Percentiles rank a stretch among this genome's conserved stretches.
Evolutionary conservation across 768 basidiomycete genomes (phyloP).

Genomic region (Cyclocybe cylindracea): DNA sequence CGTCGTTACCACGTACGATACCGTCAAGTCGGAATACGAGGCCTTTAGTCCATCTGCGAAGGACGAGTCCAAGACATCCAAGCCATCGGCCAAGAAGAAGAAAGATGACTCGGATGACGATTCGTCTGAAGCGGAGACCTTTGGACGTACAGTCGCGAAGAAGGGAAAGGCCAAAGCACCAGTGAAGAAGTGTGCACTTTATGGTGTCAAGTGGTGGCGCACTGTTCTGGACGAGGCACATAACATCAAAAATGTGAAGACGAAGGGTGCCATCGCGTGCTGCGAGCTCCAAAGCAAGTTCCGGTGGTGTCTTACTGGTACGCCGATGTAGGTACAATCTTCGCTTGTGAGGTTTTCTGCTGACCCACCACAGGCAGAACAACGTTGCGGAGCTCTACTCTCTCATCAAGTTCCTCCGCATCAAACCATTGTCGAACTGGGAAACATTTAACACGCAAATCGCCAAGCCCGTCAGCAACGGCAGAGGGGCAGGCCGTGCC

Average conservation of each 20-base stretch:
- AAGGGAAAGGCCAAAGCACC: slow-evolving; percentile 43
- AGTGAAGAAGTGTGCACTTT: slow-evolving; percentile 67
- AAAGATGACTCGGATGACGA: slow-evolving; percentile 36
- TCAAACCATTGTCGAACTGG: slow-evolving; percentile 82
- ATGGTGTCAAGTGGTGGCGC: slow-evolving; percentile 79
- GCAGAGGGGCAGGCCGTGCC: slow-evolving; percentile 56
- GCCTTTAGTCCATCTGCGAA: slow-evolving; percentile 50
- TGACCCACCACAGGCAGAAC: slow-evolving; percentile 65
- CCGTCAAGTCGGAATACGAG: slow-evolving; percentile 77
- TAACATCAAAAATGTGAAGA: slow-evolving; percentile 87
- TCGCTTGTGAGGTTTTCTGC: slow-evolving; percentile 34
- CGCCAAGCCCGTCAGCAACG: slow-evolving; percentile 75
- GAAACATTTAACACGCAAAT: slow-evolving; percentile 78
- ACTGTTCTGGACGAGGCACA: slow-evolving; percentile 96
- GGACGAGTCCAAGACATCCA: slow-evolving; percentile 54
- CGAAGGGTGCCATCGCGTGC: slow-evolving; percentile 78
- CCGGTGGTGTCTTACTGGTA: slow-evolving; percentile 89
- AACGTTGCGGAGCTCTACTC: slow-evolving; percentile 88
- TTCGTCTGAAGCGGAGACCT: slow-evolving; percentile 39
- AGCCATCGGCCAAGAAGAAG: slow-evolving; percentile 30
- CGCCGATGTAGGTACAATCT: slow-evolving; percentile 57
- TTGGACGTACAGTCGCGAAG: slow-evolving; percentile 43
- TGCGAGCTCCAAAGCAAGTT: slow-evolving; percentile 76
- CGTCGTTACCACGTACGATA: slow-evolving; percentile 87
- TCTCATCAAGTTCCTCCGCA: slow-evolving; percentile 83